Evolutionary conservation across 345 rosid species (phyloP), one percentile per base, ranked within the genome.

Genomic region (Arabidopsis suecica): DNA sequence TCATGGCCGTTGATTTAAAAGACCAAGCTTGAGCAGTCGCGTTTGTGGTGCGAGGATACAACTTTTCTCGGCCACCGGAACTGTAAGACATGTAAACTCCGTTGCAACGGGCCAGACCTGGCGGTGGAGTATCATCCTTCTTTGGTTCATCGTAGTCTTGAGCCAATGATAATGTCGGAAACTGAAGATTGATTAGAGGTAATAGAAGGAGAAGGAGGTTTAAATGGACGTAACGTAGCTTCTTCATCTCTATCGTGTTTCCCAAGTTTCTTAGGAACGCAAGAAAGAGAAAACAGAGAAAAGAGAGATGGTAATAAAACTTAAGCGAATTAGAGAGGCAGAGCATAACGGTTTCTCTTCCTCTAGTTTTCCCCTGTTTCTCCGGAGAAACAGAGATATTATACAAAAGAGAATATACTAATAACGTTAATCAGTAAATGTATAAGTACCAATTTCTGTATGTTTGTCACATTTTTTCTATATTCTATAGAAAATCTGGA

Each of bases 11-110:
- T 36, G 97, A 76, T 61, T 86, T 84, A 73, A 95, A 95, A 11
- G 97, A 84, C 99, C 99, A 95, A 0, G 98, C 79, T 75, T 95
- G 98, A 9, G 97, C 97, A 1, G 88, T 77, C 7, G 69, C 90
- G 61, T 95, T 92, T 61, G 85, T 83, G 9, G 90, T 64, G 25
- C 69, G 83, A 1, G 99, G 99, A 37, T 73, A 88, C 42, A 79
- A 81, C 76, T 83, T 89, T 40, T 74, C 84, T 7, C 99, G 82
- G 3, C 78, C 81, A 0, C 73, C 83, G 66, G 93, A 89, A 50
- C 47, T 72, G 54, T 92, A 95, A 13, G 85, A 57, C 61, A 95
- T 54, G 86, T 82, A 92, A 12, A 95, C 76, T 1, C 99, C 99
- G 18, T 88, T 83, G 71, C 99, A 95, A 13, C 4, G 53, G 10